Percentiles rank a stretch among this genome's conserved stretches.
These are phyloP conservation scores for Septoria linicola DNA, from an alignment of 2,329 filamentous ascomycete species.

Conservation along the genomic window DNA sequence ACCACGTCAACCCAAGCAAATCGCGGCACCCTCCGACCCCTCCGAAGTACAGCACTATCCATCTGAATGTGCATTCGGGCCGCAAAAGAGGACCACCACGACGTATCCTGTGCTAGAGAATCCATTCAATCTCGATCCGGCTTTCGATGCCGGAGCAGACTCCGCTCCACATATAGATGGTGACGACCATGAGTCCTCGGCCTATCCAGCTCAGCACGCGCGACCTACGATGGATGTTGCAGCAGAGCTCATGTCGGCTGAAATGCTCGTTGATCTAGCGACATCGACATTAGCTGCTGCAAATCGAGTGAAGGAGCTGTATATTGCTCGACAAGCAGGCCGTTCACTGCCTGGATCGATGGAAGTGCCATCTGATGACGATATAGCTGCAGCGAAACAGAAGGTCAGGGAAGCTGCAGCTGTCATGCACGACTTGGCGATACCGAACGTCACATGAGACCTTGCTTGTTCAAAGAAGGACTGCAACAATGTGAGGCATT, in stretches of 20 bases:
- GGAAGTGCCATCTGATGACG: constrained; percentile 25
- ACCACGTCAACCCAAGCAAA: constrained; percentile 15
- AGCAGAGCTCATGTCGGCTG: constrained; percentile 31
- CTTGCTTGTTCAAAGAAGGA: background rate
- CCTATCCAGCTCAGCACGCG: background rate
- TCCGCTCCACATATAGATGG: background rate
- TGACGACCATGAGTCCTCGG: background rate
- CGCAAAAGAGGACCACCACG: constrained; percentile 19
- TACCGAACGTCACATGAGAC: background rate
- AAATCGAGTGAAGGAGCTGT: constrained; percentile 27
- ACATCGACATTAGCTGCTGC: constrained; percentile 29
- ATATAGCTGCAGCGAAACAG: constrained; percentile 26
- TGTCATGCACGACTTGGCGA: constrained; percentile 25
- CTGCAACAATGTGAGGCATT: too few relatives aligned
- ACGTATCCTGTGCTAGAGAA: background rate
- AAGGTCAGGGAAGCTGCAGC: constrained; percentile 30
- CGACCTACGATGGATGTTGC: constrained; percentile 18
- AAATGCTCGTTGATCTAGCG: constrained; percentile 31
- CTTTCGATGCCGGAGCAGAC: background rate
- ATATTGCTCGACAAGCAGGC: constrained; percentile 26
- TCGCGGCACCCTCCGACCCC: constrained; percentile 19
- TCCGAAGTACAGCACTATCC: constrained; percentile 28
- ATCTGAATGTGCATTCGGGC: constrained; percentile 27
- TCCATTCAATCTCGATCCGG: constrained; percentile 12
- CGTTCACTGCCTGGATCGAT: constrained; percentile 19